Evolutionary conservation across 1,284 basidiomycete species (phyloP).

Genomic region (Coniferiporia sulphurascens): DNA sequence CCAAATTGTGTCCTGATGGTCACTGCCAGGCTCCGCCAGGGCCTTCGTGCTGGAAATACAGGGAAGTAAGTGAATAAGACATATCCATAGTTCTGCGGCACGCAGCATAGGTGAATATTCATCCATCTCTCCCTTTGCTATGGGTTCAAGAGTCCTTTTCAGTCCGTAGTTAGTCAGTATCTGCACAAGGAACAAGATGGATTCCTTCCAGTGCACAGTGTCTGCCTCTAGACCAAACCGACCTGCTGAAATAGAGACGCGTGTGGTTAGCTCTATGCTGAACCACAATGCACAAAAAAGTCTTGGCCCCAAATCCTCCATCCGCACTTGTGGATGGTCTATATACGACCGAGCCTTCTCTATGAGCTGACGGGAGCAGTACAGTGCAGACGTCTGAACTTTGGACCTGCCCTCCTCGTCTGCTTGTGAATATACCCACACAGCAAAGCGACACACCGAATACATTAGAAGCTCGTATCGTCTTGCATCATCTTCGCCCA

Average conservation of each 20-base stretch:
- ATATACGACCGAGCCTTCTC: neutral
- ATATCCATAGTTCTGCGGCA: conserved; percentile 73
- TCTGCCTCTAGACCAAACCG: conserved; percentile 26
- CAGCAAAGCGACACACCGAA: conserved; percentile 37
- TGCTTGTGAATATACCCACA: conserved; percentile 35
- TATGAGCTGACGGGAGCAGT: conserved; percentile 27
- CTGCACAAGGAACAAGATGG: conserved; percentile 40
- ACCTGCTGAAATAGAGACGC: conserved; percentile 26
- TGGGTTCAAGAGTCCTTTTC: conserved; percentile 39
- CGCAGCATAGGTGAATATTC: conserved; percentile 32
- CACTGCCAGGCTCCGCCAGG: conserved; percentile 20
- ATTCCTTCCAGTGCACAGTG: conserved; percentile 20
- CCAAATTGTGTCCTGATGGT: conserved; percentile 40
- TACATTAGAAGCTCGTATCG: conserved; percentile 39
- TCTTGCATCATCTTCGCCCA: conserved; percentile 18
- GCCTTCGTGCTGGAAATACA: conserved; percentile 5
- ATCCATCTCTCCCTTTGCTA: conserved; percentile 36
- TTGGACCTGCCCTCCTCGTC: conserved; percentile 30
- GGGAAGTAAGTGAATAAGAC: conserved; percentile 52
- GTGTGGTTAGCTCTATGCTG: conserved; percentile 50
- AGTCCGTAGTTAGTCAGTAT: conserved; percentile 53
- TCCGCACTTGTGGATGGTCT: neutral
- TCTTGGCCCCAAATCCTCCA: conserved; percentile 1
- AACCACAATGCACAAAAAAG: conserved; percentile 54
- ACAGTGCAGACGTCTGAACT: conserved; percentile 33